Evolutionary conservation across 495 filamentous ascomycete genomes (phyloP), one percentile per base, ranked within the genome.

Genomic region (Darksidea phi): DNA sequence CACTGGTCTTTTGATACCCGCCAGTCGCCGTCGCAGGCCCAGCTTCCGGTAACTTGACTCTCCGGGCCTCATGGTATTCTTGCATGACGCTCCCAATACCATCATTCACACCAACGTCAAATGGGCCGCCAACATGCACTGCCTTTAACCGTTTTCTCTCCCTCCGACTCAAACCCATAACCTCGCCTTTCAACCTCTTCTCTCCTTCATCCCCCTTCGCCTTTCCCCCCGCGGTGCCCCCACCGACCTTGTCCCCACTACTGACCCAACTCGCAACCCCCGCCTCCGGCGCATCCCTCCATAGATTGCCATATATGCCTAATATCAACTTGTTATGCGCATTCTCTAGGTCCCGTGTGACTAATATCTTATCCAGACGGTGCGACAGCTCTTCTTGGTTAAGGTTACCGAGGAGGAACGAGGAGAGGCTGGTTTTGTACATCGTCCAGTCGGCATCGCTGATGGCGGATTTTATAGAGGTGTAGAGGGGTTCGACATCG

Each of bases 261-360:
- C 88, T 91, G 54, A 98, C 94, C 92, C 92, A 98, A 66, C 83
- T 88, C 59, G 94, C 95, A 66, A 95, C 88, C 64, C 91, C 91
- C 74, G 88, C 86, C 70, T 96, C 91, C 6, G 94, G 94, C 70
- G 89, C 84, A 72, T 98, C 94, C 58, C 94, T 82, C 23, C 84
- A 87, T 48, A 89, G 80, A 76, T 98, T 98, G 60, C 83, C 88
- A 70, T 88, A 88, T 69, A 98, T 87, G 37, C 88, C 90, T 69
- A 85, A 82, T 52, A 97, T 74, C 54, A 97, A 86, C 70, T 90
- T 88, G 73, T 98, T 98, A 74, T 98, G 94, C 17, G 94, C 82
- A 71, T 95, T 89, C 70, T 66, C 58, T 24, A 67, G 58, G 11
- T 59, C 43, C n/a, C 57, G 57, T 13, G 69, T 63, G 45, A 18